Conservation (phyloP, 306 rosid genomes). For the Mimosa pudica region DNA sequence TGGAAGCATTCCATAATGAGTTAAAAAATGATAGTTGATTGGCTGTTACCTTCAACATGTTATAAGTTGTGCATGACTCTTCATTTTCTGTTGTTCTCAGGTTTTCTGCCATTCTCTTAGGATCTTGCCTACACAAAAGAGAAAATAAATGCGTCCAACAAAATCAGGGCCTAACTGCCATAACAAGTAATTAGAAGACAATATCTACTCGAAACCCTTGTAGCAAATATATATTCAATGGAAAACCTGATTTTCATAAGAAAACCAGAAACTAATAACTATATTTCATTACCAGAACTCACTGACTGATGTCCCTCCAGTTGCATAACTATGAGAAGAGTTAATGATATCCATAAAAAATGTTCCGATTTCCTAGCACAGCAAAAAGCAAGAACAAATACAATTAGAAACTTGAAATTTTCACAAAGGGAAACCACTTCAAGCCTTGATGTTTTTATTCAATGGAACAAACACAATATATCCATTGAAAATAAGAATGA, state of each 20-base stretch:
- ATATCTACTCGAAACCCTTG: slow-evolving; percentile 2
- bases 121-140: slow-evolving; percentile 49
- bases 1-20: slow-evolving; percentile 11
- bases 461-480: slow-evolving; percentile 14
- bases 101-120: slow-evolving; percentile 57
- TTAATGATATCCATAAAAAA: slow-evolving; percentile 83
- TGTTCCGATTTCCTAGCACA: slow-evolving; percentile 65
- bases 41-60: slow-evolving; percentile 67
- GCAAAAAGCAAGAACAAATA: slow-evolving; percentile 18
- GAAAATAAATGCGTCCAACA: slow-evolving; percentile 7
- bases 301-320: slow-evolving; percentile 87
- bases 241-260: slow-evolving; percentile 12
- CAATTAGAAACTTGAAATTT: slow-evolving; percentile 23
- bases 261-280: slow-evolving; percentile 28
- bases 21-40: not conserved
- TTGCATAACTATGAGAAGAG: slow-evolving; percentile 94
- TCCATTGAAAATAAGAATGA: slow-evolving; percentile 7
- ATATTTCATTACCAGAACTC: slow-evolving; percentile 75
- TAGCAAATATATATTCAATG: slow-evolving; percentile 27
- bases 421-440: not conserved
- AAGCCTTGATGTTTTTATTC: slow-evolving; percentile 11
- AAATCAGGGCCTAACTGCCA: not conserved
- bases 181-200: slow-evolving; percentile 1
- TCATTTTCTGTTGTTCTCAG: slow-evolving; percentile 55
- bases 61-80: slow-evolving; percentile 77